phyloP scores from a whole-genome alignment of 352 stramenopile genomes.

The Phytopythium montanum region DNA sequence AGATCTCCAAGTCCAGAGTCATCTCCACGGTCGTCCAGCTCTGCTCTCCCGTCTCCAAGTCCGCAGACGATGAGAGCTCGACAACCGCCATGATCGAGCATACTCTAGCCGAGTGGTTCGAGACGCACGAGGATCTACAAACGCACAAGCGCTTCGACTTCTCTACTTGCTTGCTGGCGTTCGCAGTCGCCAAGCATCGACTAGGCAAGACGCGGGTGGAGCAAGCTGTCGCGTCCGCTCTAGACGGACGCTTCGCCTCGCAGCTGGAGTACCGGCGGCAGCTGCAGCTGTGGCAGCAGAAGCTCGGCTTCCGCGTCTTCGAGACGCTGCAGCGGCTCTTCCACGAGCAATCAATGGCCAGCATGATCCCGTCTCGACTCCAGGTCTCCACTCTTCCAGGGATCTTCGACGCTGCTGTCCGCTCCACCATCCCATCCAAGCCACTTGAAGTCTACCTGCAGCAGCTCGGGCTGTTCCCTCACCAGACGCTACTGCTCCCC shows the following conservation, averaged over 20 bases:
- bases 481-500: constrained; percentile 47
- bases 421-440: constrained; percentile 35
- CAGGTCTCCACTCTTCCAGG: constrained; percentile 29
- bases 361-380: constrained; percentile 51
- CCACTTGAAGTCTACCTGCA: constrained; percentile 56
- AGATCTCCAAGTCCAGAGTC: constrained; percentile 19
- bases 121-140: constrained; percentile 40
- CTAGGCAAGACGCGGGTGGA: constrained; percentile 44
- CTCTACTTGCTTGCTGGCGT: constrained; percentile 44
- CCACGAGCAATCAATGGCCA: constrained; percentile 40
- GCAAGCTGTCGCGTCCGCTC: constrained; percentile 36
- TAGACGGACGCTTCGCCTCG: constrained; percentile 55
- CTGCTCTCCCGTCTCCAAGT: too few species aligned
- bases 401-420: constrained; percentile 43
- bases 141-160: constrained; percentile 51
- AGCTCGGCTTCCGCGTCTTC: constrained; percentile 50
- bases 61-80: constrained; percentile 3
- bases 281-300: constrained; percentile 64
- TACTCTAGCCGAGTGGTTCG: constrained; percentile 48
- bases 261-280: constrained; percentile 57
- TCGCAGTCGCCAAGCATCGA: constrained; percentile 41
- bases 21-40: too few species aligned
- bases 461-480: constrained; percentile 38
- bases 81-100: constrained; percentile 5
- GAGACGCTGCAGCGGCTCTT: constrained; percentile 57